Evolutionary conservation across 805 yeast species (phyloP).

Genomic region (Candida tibetensis): DNA sequence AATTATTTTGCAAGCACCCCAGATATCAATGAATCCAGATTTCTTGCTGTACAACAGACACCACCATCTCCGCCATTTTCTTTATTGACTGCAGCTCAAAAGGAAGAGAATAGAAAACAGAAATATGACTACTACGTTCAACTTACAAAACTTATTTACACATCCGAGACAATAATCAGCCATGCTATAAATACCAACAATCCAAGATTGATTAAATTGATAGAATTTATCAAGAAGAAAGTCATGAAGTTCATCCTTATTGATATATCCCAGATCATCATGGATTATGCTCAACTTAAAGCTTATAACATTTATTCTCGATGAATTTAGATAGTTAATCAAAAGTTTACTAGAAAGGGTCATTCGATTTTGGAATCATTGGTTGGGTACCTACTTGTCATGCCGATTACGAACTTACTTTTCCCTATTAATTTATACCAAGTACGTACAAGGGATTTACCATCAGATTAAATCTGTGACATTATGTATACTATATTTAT

Average conservation of each 20-base stretch:
- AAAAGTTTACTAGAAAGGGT: too few relatives aligned
- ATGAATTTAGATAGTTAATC: too few relatives aligned
- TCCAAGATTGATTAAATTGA: conserved; percentile 22
- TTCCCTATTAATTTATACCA: too few relatives aligned
- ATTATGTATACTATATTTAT: neutral
- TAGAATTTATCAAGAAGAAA: conserved; percentile 35
- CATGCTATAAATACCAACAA: conserved; percentile 9
- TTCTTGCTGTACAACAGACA: conserved; percentile 7
- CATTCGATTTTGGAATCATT: too few relatives aligned
- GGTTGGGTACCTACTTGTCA: too few relatives aligned
- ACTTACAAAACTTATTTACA: conserved; percentile 16
- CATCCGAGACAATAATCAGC: conserved; percentile 13
- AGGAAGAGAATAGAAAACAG: conserved; percentile 27
- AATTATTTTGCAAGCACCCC: conserved; percentile 9
- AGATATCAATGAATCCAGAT: conserved; percentile 10
- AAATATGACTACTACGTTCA: conserved; percentile 38
- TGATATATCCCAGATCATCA: conserved; percentile 35
- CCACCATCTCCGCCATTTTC: conserved; percentile 11
- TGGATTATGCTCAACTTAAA: conserved; percentile 28
- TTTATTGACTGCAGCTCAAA: conserved; percentile 18
- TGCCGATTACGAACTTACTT: too few relatives aligned
- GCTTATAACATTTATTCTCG: conserved; percentile 6
- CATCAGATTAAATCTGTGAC: neutral
- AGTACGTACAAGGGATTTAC: too few relatives aligned
- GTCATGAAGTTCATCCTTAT: conserved; percentile 36